These are phyloP conservation scores for Aschersonia sp. DNA, from an alignment of 2,329 filamentous ascomycete genomes.

Conservation along the genomic window DNA sequence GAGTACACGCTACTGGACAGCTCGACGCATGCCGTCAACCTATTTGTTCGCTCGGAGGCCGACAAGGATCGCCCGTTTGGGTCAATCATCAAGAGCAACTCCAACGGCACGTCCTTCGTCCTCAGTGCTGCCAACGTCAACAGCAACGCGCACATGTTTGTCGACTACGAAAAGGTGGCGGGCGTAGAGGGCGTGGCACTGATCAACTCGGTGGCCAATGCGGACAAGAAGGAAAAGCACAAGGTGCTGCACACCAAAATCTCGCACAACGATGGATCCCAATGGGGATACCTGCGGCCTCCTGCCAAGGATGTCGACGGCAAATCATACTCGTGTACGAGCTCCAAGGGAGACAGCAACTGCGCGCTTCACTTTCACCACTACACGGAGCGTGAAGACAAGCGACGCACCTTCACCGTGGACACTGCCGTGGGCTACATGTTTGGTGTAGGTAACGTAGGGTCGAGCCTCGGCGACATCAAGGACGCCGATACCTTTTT, in stretches of 20 bases:
- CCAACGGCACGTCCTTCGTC: constrained; percentile 91
- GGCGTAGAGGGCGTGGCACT: constrained; percentile 82
- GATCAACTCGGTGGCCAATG: constrained; percentile 73
- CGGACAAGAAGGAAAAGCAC: constrained; percentile 52
- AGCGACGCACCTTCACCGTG: constrained; percentile 75
- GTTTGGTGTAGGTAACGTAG: constrained; percentile 86
- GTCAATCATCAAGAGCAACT: constrained; percentile 93
- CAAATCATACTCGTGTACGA: constrained; percentile 56
- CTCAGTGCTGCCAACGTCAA: constrained; percentile 73
- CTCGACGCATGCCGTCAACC: constrained; percentile 83
- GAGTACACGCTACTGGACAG: constrained; percentile 91
- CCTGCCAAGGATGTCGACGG: constrained; percentile 56
- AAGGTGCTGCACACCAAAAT: constrained; percentile 86
- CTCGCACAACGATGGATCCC: constrained; percentile 87
- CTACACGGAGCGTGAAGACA: constrained; percentile 80
- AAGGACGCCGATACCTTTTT: constrained; percentile 80
- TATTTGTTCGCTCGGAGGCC: constrained; percentile 74
- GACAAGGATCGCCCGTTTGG: constrained; percentile 56
- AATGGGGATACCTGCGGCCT: constrained; percentile 68
- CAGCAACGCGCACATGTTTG: constrained; percentile 59
- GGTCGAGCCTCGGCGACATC: constrained; percentile 46
- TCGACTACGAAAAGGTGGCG: constrained; percentile 93
- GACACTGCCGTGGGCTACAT: constrained; percentile 78
- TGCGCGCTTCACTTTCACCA: constrained; percentile 90
- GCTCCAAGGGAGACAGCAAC: constrained; percentile 40